phyloP scores from a whole-genome alignment of 2,329 filamentous ascomycete species.

The Pseudocercospora cruenta region DNA sequence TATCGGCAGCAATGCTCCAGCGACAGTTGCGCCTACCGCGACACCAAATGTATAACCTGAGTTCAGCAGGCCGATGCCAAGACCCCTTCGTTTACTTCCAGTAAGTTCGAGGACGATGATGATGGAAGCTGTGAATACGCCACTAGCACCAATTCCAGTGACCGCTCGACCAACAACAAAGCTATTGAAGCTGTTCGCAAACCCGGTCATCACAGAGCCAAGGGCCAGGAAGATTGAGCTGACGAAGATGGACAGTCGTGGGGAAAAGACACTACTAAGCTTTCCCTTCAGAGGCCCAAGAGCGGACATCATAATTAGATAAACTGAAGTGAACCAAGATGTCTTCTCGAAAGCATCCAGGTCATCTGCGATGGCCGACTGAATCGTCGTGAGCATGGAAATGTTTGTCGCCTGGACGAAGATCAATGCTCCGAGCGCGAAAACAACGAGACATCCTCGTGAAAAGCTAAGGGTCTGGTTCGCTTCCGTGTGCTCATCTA shows the following conservation, averaged over 20 bases:
- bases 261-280: slow-evolving; percentile 73
- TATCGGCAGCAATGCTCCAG: slow-evolving; percentile 64
- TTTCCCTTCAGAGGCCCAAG: slow-evolving; percentile 72
- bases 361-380: slow-evolving; percentile 75
- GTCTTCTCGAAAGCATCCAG: slow-evolving; percentile 72
- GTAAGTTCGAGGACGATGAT: slow-evolving; percentile 78
- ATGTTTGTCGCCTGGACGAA: slow-evolving; percentile 65
- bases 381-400: slow-evolving; percentile 78
- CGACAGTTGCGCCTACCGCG: slow-evolving; percentile 71
- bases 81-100: slow-evolving; percentile 66
- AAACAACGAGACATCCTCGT: slow-evolving; percentile 25
- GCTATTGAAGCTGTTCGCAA: slow-evolving; percentile 59
- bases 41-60: slow-evolving; percentile 72
- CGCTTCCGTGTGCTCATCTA: slow-evolving; percentile 25
- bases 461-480: slow-evolving; percentile 29
- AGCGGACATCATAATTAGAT: slow-evolving; percentile 65
- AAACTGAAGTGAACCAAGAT: slow-evolving; percentile 81
- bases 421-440: slow-evolving; percentile 38
- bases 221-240: slow-evolving; percentile 62
- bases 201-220: slow-evolving; percentile 68
- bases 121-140: slow-evolving; percentile 72
- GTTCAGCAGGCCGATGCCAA: slow-evolving; percentile 76
- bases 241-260: slow-evolving; percentile 65
- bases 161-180: slow-evolving; percentile 73
- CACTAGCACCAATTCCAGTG: slow-evolving; percentile 70